Conservation (phyloP, 345 rosid genomes). For the Bruguiera parviflora region DNA sequence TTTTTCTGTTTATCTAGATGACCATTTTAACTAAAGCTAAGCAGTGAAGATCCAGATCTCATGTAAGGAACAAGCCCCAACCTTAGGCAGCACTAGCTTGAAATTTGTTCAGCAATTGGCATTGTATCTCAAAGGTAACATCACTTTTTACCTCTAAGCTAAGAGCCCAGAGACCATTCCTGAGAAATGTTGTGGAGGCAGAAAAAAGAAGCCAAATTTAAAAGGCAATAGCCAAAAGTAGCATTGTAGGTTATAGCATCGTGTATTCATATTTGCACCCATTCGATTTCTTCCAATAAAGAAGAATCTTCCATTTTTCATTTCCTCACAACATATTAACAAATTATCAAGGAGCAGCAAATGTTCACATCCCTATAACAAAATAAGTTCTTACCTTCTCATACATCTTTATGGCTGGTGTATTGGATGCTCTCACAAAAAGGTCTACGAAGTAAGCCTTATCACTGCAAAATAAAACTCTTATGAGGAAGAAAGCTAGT, state of each 20-base stretch:
- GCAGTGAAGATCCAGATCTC: not conserved
- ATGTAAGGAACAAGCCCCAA: not conserved
- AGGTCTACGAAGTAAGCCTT: slow-evolving; percentile 94
- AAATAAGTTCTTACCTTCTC: slow-evolving; percentile 57
- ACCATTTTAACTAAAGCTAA: not conserved
- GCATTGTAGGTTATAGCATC: not conserved
- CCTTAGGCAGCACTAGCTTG: not conserved
- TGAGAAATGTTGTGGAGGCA: too few species aligned
- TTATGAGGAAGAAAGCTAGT: slow-evolving; percentile 5
- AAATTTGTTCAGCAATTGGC: not conserved
- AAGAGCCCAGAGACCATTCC: too few species aligned
- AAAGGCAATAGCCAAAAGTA: not conserved
- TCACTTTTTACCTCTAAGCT: too few species aligned
- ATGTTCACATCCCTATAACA: slow-evolving; percentile 4
- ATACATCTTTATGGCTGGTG: slow-evolving; percentile 96
- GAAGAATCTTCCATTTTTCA: not conserved
- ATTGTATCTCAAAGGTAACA: too few species aligned
- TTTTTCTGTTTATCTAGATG: too few species aligned
- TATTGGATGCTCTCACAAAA: slow-evolving; percentile 93
- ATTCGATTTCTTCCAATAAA: not conserved
- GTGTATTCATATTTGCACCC: not conserved
- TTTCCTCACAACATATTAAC: not conserved
- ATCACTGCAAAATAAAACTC: slow-evolving; percentile 48
- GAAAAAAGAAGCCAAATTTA: not conserved
- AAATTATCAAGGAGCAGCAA: slow-evolving; percentile 5